Evolutionary conservation across 768 basidiomycete species (phyloP).

Genomic region (Kwoniella sp.): DNA sequence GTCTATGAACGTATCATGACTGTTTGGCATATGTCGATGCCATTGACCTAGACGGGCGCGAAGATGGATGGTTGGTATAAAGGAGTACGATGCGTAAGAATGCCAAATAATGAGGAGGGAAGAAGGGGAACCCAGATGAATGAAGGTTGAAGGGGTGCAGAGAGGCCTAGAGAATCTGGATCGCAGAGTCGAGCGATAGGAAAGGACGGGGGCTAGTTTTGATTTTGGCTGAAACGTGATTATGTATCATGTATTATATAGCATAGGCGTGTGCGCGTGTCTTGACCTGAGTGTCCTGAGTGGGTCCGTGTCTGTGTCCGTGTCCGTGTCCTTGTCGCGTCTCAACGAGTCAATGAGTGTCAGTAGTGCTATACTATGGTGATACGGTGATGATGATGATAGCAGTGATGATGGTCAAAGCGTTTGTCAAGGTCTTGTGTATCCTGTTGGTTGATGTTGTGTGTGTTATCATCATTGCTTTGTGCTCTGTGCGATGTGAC

Average conservation of each 20-base stretch:
- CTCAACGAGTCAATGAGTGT: background rate
- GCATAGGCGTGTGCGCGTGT: background rate
- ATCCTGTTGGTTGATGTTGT: background rate
- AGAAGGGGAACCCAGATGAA: slow-evolving; percentile 2
- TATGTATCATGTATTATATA: background rate
- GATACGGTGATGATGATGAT: background rate
- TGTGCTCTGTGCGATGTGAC: background rate
- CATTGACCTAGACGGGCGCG: background rate
- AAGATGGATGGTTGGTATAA: background rate
- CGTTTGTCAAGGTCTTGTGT: background rate
- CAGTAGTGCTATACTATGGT: background rate
- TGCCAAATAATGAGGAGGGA: background rate
- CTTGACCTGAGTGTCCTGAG: background rate
- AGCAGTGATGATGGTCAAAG: background rate
- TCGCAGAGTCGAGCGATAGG: too few species aligned
- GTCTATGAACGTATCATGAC: slow-evolving; percentile 1
- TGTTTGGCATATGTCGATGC: background rate
- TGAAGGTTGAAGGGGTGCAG: background rate
- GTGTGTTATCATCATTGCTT: background rate
- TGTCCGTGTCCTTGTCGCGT: background rate
- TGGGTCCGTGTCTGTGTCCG: background rate
- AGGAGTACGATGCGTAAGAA: background rate
- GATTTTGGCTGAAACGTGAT: slow-evolving; percentile 24
- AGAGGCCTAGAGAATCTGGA: too few species aligned
- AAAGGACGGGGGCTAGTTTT: slow-evolving; percentile 17